These are phyloP conservation scores for Jackrogersella multiformis DNA, from an alignment of 495 filamentous ascomycete genomes.

Conservation along the genomic window DNA sequence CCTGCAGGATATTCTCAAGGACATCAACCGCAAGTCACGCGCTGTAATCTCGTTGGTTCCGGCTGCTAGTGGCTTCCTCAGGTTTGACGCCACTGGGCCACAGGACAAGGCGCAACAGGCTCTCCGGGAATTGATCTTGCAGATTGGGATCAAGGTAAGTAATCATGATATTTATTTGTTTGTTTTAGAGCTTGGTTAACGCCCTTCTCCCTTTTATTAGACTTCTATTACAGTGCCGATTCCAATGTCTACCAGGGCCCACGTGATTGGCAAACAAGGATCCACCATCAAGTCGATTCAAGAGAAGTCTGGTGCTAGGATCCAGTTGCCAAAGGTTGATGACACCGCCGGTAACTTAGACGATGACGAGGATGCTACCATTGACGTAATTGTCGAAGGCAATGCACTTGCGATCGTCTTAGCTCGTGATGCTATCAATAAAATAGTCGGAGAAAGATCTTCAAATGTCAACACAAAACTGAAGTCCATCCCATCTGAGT, in stretches of 20 bases:
- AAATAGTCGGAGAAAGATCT: constrained; percentile 84
- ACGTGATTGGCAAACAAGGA: constrained; percentile 92
- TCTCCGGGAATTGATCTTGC: constrained; percentile 82
- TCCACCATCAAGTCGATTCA: constrained; percentile 88
- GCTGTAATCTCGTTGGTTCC: constrained; percentile 80
- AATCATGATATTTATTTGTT: neutral
- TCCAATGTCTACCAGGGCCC: constrained; percentile 79
- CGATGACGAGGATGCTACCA: constrained; percentile 80
- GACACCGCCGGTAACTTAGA: constrained; percentile 55
- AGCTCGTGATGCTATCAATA: constrained; percentile 81
- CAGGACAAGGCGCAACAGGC: constrained; percentile 80
- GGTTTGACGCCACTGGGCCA: constrained; percentile 84
- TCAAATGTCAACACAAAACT: constrained; percentile 81
- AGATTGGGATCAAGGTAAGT: constrained; percentile 84
- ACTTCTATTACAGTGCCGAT: constrained; percentile 79
- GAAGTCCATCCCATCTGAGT: constrained; percentile 85
- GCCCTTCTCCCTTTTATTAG: constrained; percentile 53
- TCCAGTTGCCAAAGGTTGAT: constrained; percentile 85
- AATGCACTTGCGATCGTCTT: constrained; percentile 83
- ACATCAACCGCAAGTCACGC: constrained; percentile 88
- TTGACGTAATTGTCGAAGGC: constrained; percentile 89
- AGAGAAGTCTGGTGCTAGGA: constrained; percentile 82
- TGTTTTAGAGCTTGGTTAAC: constrained; percentile 17
- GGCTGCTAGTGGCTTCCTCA: constrained; percentile 70
- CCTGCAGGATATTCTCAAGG: constrained; percentile 79